phyloP scores from a whole-genome alignment of 2,329 filamentous ascomycete species.

The Apiospora phragmitis region DNA sequence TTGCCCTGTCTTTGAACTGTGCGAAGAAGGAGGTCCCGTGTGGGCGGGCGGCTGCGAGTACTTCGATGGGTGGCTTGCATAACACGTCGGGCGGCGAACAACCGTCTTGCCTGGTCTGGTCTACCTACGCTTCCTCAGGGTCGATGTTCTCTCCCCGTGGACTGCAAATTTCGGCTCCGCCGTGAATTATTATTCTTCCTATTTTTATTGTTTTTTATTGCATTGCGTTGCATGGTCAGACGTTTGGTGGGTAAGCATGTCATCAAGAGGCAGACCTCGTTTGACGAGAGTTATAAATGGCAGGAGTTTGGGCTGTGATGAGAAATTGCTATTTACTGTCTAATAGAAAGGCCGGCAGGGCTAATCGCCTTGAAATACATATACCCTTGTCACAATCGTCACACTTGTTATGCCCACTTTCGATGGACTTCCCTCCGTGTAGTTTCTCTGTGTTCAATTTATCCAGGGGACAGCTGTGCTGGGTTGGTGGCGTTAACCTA shows the following conservation, averaged over 20 bases:
- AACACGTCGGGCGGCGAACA: slow-evolving; percentile 29
- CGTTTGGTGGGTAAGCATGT: background rate
- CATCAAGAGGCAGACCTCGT: background rate
- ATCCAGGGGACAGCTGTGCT: background rate
- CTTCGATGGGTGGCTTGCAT: slow-evolving; percentile 78
- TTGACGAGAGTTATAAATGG: background rate
- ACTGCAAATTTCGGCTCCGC: background rate
- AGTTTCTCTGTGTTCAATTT: background rate
- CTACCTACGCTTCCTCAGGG: background rate
- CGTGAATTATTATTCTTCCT: background rate
- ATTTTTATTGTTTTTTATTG: background rate
- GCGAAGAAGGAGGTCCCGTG: slow-evolving; percentile 86
- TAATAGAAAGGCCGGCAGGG: background rate
- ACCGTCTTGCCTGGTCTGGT: background rate
- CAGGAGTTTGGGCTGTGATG: background rate
- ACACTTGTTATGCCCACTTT: background rate
- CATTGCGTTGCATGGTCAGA: background rate
- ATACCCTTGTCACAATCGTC: background rate
- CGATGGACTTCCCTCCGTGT: background rate
- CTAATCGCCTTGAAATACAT: background rate
- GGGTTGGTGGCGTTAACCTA: background rate
- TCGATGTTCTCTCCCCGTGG: background rate
- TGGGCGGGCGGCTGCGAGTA: slow-evolving; percentile 90
- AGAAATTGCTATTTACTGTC: background rate
- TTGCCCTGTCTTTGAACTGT: slow-evolving; percentile 92